Percentiles rank a stretch among this genome's conserved stretches.
Conservation (phyloP, 83 land plant species). For the Picea mariana region DNA sequence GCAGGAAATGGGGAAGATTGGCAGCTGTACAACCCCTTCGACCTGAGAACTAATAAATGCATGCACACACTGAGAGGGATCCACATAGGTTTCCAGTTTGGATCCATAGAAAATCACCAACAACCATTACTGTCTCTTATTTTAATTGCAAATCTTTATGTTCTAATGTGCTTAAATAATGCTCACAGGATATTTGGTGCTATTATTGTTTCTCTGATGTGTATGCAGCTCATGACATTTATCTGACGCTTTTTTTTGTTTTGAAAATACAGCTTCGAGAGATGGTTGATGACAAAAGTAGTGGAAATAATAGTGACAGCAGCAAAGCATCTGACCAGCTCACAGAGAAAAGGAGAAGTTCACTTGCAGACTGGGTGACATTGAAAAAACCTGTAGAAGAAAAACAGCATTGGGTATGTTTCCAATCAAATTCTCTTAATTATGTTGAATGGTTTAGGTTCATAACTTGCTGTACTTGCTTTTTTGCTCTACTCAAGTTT, state of each 20-base stretch:
- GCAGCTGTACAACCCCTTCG: too few relatives aligned
- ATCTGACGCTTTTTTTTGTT: neutral
- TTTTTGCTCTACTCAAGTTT: neutral
- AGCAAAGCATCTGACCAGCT: too few relatives aligned
- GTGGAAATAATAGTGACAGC: too few relatives aligned
- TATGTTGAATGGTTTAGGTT: neutral
- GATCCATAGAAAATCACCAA: neutral
- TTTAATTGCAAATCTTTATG: neutral
- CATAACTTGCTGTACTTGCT: neutral
- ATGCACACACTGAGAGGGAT: neutral
- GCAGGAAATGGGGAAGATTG: too few relatives aligned
- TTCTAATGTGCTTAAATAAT: neutral
- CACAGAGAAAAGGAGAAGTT: too few relatives aligned
- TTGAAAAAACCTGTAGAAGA: constrained; percentile 73
- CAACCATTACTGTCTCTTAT: neutral
- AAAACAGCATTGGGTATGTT: constrained; percentile 93
- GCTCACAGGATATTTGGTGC: too few relatives aligned
- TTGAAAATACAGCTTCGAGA: constrained; percentile 15
- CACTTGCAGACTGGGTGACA: constrained; percentile 62
- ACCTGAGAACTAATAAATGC: too few relatives aligned
- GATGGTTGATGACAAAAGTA: too few relatives aligned
- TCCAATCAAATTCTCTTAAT: neutral
- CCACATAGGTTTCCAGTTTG: neutral
- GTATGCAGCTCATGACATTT: neutral
- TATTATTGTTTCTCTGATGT: too few relatives aligned